Conservation (phyloP, 2,329 filamentous ascomycete species). For the Hymenoscyphus repandus region DNA sequence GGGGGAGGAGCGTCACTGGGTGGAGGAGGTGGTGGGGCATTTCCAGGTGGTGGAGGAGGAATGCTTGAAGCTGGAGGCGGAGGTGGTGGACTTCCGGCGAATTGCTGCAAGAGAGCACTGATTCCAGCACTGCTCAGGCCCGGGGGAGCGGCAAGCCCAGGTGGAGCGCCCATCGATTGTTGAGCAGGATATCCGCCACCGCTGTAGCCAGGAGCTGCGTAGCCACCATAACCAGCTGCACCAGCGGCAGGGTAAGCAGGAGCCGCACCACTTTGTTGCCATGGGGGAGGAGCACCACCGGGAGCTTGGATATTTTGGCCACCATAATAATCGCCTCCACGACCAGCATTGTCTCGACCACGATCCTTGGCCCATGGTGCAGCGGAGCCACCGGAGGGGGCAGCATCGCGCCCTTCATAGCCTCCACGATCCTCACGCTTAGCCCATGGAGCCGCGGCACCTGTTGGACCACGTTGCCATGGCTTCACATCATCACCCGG, state of each 20-base stretch:
- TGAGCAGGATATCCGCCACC: conserved; percentile 38
- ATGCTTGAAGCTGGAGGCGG: conserved; percentile 47
- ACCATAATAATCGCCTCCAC: conserved; percentile 42
- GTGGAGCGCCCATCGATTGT: conserved; percentile 40
- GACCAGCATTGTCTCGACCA: conserved; percentile 36
- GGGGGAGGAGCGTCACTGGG: conserved; percentile 54
- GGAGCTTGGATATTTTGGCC: conserved; percentile 41
- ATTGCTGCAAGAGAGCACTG: conserved; percentile 64
- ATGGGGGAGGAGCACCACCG: conserved; percentile 36
- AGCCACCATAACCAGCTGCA: conserved; percentile 50
- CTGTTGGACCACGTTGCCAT: conserved; percentile 83
- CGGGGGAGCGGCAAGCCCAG: conserved; percentile 36
- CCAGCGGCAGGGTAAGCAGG: conserved; percentile 35
- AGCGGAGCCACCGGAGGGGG: conserved; percentile 36
- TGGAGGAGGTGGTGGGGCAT: conserved; percentile 55
- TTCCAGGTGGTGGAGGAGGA: conserved; percentile 41
- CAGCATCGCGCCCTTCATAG: conserved; percentile 32
- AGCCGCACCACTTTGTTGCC: conserved; percentile 36
- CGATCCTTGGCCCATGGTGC: conserved; percentile 62
- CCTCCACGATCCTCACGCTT: conserved; percentile 40
- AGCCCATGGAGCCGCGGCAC: conserved; percentile 75
- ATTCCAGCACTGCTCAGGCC: conserved; percentile 52
- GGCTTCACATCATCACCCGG: conserved; percentile 62
- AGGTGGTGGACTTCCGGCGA: conserved; percentile 41
- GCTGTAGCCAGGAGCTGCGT: conserved; percentile 38